Evolutionary conservation across 306 rosid species (phyloP).

Genomic region (Luffa acutangula): DNA sequence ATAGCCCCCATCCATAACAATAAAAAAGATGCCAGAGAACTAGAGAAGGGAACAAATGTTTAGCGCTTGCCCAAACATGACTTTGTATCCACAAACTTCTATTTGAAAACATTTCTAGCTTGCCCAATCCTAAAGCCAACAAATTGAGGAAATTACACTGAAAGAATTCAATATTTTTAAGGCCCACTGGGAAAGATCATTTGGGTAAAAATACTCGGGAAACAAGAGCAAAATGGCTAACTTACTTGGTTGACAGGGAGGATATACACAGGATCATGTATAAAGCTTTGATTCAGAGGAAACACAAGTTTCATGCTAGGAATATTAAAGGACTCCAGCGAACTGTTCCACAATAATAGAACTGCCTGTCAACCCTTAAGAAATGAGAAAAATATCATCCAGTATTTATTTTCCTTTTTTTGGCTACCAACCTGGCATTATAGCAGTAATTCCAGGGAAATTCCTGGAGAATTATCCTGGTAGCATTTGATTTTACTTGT

Average conservation of each 20-base stretch:
- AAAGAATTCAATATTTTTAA: not conserved
- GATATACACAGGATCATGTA: slow-evolving; percentile 26
- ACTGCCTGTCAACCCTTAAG: slow-evolving; percentile 12
- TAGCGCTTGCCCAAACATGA: not conserved
- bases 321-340: slow-evolving; percentile 20
- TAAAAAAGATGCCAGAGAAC: not conserved
- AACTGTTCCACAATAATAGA: slow-evolving; percentile 25
- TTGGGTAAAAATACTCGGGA: not conserved
- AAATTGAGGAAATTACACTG: not conserved
- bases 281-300: slow-evolving; percentile 32
- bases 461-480: slow-evolving; percentile 17
- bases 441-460: slow-evolving; percentile 47
- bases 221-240: not conserved
- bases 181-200: not conserved
- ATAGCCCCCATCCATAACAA: not conserved
- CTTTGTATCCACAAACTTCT: not conserved
- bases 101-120: not conserved
- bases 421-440: slow-evolving; percentile 29
- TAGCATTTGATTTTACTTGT: slow-evolving; percentile 26
- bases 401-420: not conserved
- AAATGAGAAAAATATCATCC: slow-evolving; percentile 6
- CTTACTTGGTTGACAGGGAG: slow-evolving; percentile 17
- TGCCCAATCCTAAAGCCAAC: not conserved
- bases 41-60: not conserved
- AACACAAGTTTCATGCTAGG: slow-evolving; percentile 33